These are phyloP conservation scores for Ascochyta pisi DNA, from an alignment of 2,329 filamentous ascomycete species.

Conservation along the genomic window DNA sequence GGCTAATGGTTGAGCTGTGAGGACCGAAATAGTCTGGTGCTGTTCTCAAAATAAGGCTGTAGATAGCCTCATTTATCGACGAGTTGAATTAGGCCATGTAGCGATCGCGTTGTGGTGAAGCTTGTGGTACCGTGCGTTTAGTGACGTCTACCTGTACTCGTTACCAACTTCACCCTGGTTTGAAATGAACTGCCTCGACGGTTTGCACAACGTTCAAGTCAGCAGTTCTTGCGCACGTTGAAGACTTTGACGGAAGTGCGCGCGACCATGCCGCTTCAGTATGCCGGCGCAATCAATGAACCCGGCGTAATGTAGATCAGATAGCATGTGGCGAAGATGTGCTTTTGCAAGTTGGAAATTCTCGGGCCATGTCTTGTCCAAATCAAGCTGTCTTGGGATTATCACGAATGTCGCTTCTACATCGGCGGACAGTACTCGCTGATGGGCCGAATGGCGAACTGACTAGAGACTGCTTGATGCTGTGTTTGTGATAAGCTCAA, in stretches of 20 bases:
- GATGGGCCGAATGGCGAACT: neutral
- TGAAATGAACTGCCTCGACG: neutral
- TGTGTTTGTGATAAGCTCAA: neutral
- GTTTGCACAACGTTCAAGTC: neutral
- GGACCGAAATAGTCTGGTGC: neutral
- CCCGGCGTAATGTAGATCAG: neutral
- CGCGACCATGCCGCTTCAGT: neutral
- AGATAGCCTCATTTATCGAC: slow-evolving; percentile 1
- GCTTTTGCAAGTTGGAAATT: neutral
- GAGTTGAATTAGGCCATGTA: neutral
- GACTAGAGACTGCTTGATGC: neutral
- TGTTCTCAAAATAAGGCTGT: neutral
- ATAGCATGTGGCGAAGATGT: neutral
- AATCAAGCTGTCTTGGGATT: neutral
- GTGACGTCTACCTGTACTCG: neutral
- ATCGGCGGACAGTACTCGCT: neutral
- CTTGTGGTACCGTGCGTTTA: neutral
- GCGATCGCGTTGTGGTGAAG: neutral
- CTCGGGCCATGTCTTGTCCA: neutral
- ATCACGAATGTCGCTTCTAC: neutral
- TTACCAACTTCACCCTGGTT: neutral
- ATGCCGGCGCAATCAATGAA: neutral
- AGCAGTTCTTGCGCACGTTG: neutral
- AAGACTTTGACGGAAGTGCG: neutral
- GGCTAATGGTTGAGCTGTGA: neutral